A percentile compares a stretch with the other conserved stretches of the same genome.
These are phyloP conservation scores for Artemisia annua DNA, from an alignment of 129 eudicot species.

Conservation along the genomic window DNA sequence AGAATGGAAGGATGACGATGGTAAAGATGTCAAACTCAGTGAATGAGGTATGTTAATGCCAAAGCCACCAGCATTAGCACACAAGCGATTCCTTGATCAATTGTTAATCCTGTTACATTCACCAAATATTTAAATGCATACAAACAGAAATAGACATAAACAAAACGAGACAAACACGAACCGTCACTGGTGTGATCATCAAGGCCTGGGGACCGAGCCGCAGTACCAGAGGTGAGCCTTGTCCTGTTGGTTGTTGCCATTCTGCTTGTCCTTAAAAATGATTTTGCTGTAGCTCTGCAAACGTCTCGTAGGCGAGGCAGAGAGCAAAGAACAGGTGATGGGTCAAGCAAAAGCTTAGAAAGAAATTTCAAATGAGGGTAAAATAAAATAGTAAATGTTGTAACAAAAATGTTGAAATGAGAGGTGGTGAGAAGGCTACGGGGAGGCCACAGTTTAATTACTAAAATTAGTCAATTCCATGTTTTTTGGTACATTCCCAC, in stretches of 20 bases:
- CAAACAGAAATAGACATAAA: background rate
- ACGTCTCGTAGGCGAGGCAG: slow-evolving; percentile 34
- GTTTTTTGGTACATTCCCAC: background rate
- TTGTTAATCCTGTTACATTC: slow-evolving; percentile 49
- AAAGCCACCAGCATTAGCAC: slow-evolving; percentile 73
- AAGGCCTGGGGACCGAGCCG: background rate
- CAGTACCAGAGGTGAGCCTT: slow-evolving; percentile 16
- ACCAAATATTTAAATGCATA: background rate
- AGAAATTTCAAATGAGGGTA: background rate
- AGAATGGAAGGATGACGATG: slow-evolving; percentile 21
- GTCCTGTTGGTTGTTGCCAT: slow-evolving; percentile 28
- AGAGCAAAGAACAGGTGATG: slow-evolving; percentile 23
- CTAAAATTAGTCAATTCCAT: slow-evolving; percentile 17
- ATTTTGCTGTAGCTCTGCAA: slow-evolving; percentile 34
- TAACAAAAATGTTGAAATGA: slow-evolving; percentile 23
- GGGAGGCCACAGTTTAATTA: slow-evolving; percentile 20
- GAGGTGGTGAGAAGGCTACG: slow-evolving; percentile 34
- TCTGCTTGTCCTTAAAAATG: background rate
- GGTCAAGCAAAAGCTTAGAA: slow-evolving; percentile 9
- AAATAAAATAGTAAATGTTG: background rate
- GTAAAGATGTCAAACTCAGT: slow-evolving; percentile 29
- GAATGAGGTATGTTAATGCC: slow-evolving; percentile 71
- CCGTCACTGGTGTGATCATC: slow-evolving; percentile 26
- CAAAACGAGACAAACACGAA: background rate
- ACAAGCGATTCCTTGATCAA: slow-evolving; percentile 80